phyloP scores from a whole-genome alignment of 78 protist species.

The Andalucia godoyi region DNA sequence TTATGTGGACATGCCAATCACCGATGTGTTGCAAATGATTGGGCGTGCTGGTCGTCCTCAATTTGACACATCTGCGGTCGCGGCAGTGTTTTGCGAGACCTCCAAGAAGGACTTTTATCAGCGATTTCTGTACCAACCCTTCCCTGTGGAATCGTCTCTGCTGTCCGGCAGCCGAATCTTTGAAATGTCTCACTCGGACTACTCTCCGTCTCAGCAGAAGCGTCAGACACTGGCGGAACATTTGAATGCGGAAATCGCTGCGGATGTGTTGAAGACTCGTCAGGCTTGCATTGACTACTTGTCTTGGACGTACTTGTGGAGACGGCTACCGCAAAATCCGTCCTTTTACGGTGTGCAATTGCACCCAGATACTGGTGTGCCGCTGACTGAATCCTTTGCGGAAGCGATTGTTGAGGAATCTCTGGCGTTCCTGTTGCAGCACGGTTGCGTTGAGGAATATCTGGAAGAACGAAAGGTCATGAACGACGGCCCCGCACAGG shows the following conservation, averaged over 20 bases:
- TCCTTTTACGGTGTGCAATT: slow-evolving; percentile 81
- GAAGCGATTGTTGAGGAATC: too few species aligned
- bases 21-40: slow-evolving; percentile 98
- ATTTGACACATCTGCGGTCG: slow-evolving; percentile 64
- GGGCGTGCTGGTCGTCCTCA: slow-evolving; percentile 99
- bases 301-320: slow-evolving; percentile 93
- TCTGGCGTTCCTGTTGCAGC: too few species aligned
- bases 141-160: slow-evolving; percentile 96
- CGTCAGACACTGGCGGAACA: slow-evolving; percentile 75
- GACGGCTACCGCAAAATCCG: slow-evolving; percentile 85
- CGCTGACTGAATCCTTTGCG: neutral
- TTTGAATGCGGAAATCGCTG: slow-evolving; percentile 82
- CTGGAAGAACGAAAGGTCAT: too few species aligned
- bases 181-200: too few species aligned
- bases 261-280: slow-evolving; percentile 34
- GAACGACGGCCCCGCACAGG: too few species aligned
- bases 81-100: slow-evolving; percentile 75
- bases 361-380: neutral
- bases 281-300: slow-evolving; percentile 84
- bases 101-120: slow-evolving; percentile 87
- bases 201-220: too few species aligned
- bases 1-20: slow-evolving; percentile 87
- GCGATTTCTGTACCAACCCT: slow-evolving; percentile 93
- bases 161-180: too few species aligned
- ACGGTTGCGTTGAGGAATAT: neutral